Conservation (phyloP, 257 asterid genomes). For the Solanum peruvianum region DNA sequence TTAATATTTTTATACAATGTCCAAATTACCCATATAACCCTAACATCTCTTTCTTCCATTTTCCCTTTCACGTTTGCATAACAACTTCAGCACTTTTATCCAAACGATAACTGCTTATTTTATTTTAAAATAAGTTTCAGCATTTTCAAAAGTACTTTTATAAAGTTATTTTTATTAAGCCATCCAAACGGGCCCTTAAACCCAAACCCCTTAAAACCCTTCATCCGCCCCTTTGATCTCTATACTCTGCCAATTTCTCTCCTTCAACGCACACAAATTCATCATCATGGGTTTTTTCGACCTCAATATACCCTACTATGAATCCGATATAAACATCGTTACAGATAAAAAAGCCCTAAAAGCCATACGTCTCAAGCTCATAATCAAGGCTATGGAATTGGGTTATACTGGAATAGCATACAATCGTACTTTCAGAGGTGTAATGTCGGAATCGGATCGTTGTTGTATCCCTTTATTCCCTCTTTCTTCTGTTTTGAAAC, state of each 20-base stretch:
- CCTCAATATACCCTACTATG: conserved; percentile 60
- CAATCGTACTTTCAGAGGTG: conserved; percentile 77
- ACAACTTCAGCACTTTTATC: too few relatives aligned
- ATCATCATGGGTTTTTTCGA: conserved; percentile 70
- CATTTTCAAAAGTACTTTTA: too few relatives aligned
- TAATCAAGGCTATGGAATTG: conserved; percentile 58
- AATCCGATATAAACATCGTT: conserved; percentile 51
- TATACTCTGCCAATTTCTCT: neutral
- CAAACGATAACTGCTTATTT: too few relatives aligned
- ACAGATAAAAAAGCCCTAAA: conserved; percentile 38
- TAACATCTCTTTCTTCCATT: too few relatives aligned
- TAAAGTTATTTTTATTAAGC: too few relatives aligned
- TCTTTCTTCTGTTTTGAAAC: conserved; percentile 34
- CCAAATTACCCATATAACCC: too few relatives aligned
- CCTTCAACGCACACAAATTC: neutral
- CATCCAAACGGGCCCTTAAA: too few relatives aligned
- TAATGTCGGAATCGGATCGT: conserved; percentile 76
- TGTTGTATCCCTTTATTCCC: conserved; percentile 56
- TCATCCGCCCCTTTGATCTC: neutral
- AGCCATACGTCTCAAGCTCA: conserved; percentile 60
- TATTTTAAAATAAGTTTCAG: too few relatives aligned
- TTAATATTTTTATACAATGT: too few relatives aligned
- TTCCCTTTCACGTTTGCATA: too few relatives aligned
- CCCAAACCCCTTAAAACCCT: neutral
- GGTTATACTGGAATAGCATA: conserved; percentile 83